phyloP scores from a whole-genome alignment of 495 filamentous ascomycete species.

The Aspergillus nidulans region DNA sequence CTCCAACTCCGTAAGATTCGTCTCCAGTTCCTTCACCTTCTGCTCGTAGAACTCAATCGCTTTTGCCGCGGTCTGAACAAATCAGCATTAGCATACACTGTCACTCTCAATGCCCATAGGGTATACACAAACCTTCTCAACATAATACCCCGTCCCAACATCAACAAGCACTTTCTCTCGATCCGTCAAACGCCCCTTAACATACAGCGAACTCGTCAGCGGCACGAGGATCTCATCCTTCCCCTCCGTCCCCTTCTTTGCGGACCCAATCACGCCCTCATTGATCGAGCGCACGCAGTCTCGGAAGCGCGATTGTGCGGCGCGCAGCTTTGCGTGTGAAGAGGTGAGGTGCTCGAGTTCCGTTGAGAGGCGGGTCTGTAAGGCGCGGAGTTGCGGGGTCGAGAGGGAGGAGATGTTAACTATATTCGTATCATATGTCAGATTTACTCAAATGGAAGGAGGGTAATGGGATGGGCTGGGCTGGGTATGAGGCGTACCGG shows the following conservation, averaged over 20 bases:
- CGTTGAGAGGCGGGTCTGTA: constrained; percentile 93
- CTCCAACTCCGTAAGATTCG: constrained; percentile 81
- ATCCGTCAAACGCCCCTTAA: constrained; percentile 74
- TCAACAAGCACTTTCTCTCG: constrained; percentile 85
- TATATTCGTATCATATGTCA: too few species aligned
- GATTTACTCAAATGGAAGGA: too few species aligned
- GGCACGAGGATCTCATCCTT: constrained; percentile 72
- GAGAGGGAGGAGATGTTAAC: constrained; percentile 62
- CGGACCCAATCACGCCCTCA: constrained; percentile 46
- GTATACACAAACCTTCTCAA: constrained; percentile 68
- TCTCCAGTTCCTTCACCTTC: constrained; percentile 75
- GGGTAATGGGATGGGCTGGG: background rate
- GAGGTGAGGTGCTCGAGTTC: constrained; percentile 89
- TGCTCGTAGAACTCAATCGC: constrained; percentile 79
- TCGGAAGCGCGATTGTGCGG: constrained; percentile 84
- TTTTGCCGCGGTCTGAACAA: constrained; percentile 55
- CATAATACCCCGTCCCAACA: constrained; percentile 93
- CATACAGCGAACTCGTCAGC: constrained; percentile 88
- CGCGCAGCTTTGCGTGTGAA: constrained; percentile 83
- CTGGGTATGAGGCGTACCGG: background rate
- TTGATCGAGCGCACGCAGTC: constrained; percentile 78
- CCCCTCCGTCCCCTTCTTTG: constrained; percentile 35
- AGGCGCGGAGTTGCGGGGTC: constrained; percentile 52
- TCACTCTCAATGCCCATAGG: background rate
- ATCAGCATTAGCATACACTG: background rate